phyloP scores from a whole-genome alignment of 306 rosid genomes.

The Dalbergia cochinchinensis region DNA sequence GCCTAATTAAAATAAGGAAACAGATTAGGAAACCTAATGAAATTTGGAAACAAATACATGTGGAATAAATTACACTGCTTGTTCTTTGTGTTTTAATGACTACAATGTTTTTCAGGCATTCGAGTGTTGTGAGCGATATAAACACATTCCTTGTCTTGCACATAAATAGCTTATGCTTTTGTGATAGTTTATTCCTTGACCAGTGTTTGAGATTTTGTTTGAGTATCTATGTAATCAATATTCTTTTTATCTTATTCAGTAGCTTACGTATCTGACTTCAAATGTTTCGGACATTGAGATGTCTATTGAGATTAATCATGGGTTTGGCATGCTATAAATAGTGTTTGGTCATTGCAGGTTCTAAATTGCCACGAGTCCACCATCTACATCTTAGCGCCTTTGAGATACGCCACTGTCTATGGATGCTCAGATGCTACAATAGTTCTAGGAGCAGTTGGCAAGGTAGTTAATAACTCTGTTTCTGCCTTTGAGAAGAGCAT shows the following conservation, averaged over 20 bases:
- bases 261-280: background rate
- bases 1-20: slow-evolving; percentile 5
- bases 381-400: slow-evolving; percentile 80
- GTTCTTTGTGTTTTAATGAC: background rate
- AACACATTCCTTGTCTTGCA: background rate
- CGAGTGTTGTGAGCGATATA: background rate
- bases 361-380: slow-evolving; percentile 92
- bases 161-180: background rate
- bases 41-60: slow-evolving; percentile 1
- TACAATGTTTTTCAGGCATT: background rate
- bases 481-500: slow-evolving; percentile 38
- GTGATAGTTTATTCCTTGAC: background rate
- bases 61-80: background rate
- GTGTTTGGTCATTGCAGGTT: slow-evolving; percentile 67
- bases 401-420: slow-evolving; percentile 90
- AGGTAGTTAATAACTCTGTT: slow-evolving; percentile 62
- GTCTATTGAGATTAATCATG: background rate
- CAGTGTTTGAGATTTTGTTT: background rate
- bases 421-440: slow-evolving; percentile 98
- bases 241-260: slow-evolving; percentile 16
- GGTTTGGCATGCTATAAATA: slow-evolving; percentile 17
- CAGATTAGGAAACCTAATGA: slow-evolving; percentile 16
- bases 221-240: background rate
- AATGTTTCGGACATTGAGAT: slow-evolving; percentile 8
- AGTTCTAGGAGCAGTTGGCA: slow-evolving; percentile 97